phyloP scores from a whole-genome alignment of 2,329 filamentous ascomycete species.

The Cladosporium sp. region DNA sequence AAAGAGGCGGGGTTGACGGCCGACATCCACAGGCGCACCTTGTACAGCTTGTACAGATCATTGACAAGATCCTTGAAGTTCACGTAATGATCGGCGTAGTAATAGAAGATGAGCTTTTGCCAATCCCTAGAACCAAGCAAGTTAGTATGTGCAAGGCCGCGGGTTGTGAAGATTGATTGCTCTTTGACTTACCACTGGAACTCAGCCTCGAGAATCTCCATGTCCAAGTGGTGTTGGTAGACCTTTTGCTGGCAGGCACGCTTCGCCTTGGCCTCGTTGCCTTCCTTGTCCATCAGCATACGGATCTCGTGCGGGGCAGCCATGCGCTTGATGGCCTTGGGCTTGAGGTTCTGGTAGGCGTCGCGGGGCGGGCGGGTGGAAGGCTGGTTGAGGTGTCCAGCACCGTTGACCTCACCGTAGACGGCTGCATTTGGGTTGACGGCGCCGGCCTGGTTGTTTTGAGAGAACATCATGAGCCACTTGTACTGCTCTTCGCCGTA shows the following conservation, averaged over 20 bases:
- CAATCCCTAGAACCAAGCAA: constrained; percentile 68
- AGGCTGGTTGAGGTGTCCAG: constrained; percentile 21
- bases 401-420: constrained; percentile 29
- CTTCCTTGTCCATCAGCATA: constrained; percentile 89
- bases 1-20: constrained; percentile 98
- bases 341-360: constrained; percentile 68
- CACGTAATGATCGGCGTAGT: constrained; percentile 96
- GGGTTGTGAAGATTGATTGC: neutral
- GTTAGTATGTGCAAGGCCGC: neutral
- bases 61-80: constrained; percentile 98
- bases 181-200: constrained; percentile 84
- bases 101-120: constrained; percentile 99
- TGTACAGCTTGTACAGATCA: constrained; percentile 98
- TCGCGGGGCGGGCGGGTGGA: constrained; percentile 32
- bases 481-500: constrained; percentile 95
- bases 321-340: constrained; percentile 94
- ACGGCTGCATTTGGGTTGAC: constrained; percentile 37
- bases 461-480: constrained; percentile 97
- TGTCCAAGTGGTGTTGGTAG: constrained; percentile 87
- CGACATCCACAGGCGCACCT: constrained; percentile 99
- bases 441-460: constrained; percentile 36
- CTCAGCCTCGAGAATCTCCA: constrained; percentile 98
- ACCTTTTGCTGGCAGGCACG: constrained; percentile 96
- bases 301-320: constrained; percentile 90
- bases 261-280: constrained; percentile 96